Conservation (phyloP, 2,329 filamentous ascomycete genomes). For the Exophiala sideris region DNA sequence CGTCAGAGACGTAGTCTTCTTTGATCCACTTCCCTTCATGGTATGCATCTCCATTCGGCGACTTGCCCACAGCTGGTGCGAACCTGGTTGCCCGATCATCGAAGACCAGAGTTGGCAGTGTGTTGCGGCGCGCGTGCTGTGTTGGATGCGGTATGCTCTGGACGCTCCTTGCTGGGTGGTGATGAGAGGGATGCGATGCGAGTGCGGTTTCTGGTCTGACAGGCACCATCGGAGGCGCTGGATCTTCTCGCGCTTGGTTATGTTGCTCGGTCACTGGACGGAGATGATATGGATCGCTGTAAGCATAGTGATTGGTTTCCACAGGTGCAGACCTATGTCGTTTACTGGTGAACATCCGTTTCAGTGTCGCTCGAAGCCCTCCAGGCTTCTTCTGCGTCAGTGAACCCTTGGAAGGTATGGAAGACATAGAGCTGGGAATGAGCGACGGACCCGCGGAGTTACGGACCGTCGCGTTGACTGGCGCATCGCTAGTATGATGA, state of each 20-base stretch:
- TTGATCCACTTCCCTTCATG: constrained; percentile 5
- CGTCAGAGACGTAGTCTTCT: constrained; percentile 17
- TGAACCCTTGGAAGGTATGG: constrained; percentile 24
- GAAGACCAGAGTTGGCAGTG: constrained; percentile 44
- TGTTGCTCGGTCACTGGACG: constrained; percentile 17
- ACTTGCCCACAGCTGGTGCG: constrained; percentile 1
- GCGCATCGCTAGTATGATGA: constrained; percentile 20
- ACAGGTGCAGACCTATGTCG: constrained; percentile 18
- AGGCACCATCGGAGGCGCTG: neutral
- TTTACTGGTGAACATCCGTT: constrained; percentile 28
- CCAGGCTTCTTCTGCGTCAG: constrained; percentile 20
- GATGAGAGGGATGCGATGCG: constrained; percentile 20
- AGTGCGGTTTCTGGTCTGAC: constrained; percentile 20
- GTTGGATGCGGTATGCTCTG: constrained; percentile 5
- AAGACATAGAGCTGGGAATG: constrained; percentile 25
- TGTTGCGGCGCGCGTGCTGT: constrained; percentile 37
- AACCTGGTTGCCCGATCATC: constrained; percentile 37
- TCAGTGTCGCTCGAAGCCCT: constrained; percentile 25
- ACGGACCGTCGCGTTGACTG: constrained; percentile 4
- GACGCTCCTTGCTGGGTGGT: constrained; percentile 7
- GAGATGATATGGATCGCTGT: constrained; percentile 12
- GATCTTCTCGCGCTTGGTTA: neutral
- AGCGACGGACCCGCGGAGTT: constrained; percentile 22
- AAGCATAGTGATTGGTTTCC: constrained; percentile 8
- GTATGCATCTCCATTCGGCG: neutral